Evolutionary conservation across 768 basidiomycete species (phyloP).

Genomic region (Podaxis sp.): DNA sequence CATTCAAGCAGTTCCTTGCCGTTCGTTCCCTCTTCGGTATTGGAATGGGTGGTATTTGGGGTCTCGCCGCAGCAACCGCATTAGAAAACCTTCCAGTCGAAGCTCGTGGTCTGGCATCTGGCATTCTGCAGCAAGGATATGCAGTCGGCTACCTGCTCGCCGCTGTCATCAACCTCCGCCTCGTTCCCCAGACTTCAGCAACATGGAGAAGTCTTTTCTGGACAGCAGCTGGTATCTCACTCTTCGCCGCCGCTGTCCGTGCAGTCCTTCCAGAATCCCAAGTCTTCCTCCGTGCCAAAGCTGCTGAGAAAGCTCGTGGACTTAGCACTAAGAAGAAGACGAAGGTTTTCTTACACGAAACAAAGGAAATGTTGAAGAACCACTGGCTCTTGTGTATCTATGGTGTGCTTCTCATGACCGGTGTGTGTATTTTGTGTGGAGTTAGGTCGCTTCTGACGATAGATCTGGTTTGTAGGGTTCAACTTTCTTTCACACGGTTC

Average conservation of each 20-base stretch:
- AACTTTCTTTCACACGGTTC: constrained; percentile 78
- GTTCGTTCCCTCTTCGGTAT: constrained; percentile 82
- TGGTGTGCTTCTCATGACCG: constrained; percentile 77
- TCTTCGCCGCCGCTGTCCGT: constrained; percentile 66
- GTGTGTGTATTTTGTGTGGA: constrained; percentile 21
- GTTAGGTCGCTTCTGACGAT: background rate
- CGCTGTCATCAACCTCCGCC: constrained; percentile 72
- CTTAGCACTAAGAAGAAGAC: constrained; percentile 55
- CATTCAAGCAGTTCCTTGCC: constrained; percentile 75
- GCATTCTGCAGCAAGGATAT: constrained; percentile 87
- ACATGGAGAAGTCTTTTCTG: constrained; percentile 83
- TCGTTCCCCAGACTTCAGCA: constrained; percentile 40
- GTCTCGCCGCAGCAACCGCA: constrained; percentile 72
- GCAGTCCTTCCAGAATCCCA: constrained; percentile 73
- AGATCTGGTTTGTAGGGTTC: constrained; percentile 40
- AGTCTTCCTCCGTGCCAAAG: constrained; percentile 63
- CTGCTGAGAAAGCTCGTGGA: constrained; percentile 52
- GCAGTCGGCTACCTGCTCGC: constrained; percentile 82
- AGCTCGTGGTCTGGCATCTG: constrained; percentile 79
- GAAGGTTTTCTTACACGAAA: constrained; percentile 67
- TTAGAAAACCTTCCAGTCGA: constrained; percentile 89
- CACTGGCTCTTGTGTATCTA: constrained; percentile 87
- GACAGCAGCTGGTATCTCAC: constrained; percentile 64
- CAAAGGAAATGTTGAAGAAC: constrained; percentile 66
- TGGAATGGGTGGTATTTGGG: constrained; percentile 90